Percentiles rank a stretch among this genome's conserved stretches.
phyloP scores from a whole-genome alignment of 257 asterid genomes.

The Solanum tacnaense region DNA sequence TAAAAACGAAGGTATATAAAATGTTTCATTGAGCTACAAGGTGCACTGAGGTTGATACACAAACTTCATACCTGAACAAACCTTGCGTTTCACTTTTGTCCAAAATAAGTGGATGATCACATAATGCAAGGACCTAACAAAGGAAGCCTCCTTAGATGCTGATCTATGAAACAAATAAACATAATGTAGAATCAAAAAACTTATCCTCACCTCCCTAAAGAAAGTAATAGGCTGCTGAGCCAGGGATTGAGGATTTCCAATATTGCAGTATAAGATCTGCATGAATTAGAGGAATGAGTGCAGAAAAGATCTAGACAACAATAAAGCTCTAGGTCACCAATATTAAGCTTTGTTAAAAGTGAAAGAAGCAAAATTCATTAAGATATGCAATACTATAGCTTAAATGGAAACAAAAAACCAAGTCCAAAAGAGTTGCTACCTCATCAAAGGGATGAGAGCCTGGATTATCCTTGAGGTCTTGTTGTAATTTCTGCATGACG shows the following conservation, averaged over 20 bases:
- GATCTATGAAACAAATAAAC: not conserved
- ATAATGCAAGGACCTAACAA: slow-evolving; percentile 82
- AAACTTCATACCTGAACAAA: slow-evolving; percentile 57
- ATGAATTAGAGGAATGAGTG: not conserved
- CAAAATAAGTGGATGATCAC: slow-evolving; percentile 86
- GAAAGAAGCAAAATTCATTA: not conserved
- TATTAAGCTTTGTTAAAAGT: not conserved
- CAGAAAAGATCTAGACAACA: not conserved
- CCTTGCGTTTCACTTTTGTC: slow-evolving; percentile 86
- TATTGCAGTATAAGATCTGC: slow-evolving; percentile 86
- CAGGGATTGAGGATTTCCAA: slow-evolving; percentile 91
- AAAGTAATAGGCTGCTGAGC: slow-evolving; percentile 92
- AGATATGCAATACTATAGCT: not conserved
- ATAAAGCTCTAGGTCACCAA: not conserved
- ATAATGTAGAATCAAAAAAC: not conserved
- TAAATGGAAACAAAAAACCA: not conserved
- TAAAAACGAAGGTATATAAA: not conserved
- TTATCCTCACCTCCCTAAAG: slow-evolving; percentile 73
- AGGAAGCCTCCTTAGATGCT: not conserved
- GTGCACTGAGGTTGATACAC: not conserved
- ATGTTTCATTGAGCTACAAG: not conserved
- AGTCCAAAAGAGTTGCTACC: slow-evolving; percentile 17
- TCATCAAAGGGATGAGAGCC: slow-evolving; percentile 48
- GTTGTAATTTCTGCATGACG: slow-evolving; percentile 34
- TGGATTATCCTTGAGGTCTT: slow-evolving; percentile 42